Conservation (phyloP, 2,329 filamentous ascomycete species). For the Salinomyces thailandicus region DNA sequence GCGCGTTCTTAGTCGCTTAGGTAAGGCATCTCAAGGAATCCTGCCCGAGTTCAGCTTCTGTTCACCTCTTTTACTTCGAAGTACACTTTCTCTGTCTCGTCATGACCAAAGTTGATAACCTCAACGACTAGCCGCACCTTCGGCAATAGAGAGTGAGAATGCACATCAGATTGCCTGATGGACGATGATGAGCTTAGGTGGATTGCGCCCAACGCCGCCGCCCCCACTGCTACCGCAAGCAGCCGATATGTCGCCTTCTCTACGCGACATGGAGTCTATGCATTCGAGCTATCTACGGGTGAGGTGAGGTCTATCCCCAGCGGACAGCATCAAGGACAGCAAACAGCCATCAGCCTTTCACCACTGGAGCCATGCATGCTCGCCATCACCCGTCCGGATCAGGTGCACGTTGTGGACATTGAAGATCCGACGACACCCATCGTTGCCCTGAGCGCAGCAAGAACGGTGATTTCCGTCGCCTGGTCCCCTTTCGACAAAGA, state of each 20-base stretch:
- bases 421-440: not conserved
- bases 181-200: not conserved
- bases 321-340: not conserved
- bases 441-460: conserved; percentile 6
- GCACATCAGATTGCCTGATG: no score
- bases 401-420: not conserved
- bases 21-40: no score
- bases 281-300: not conserved
- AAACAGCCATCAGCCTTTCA: not conserved
- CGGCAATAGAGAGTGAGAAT: no score
- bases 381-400: not conserved
- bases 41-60: no score
- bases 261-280: conserved; percentile 9
- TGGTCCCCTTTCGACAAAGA: conserved; percentile 5
- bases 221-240: conserved; percentile 4
- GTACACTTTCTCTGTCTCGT: no score
- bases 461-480: conserved; percentile 8
- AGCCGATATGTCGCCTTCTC: conserved; percentile 13
- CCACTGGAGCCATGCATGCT: not conserved
- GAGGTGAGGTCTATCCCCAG: not conserved
- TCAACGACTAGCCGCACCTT: no score
- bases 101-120: no score
- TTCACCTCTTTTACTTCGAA: no score
- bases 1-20: no score
- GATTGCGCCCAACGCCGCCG: no score